Base-by-base conservation (phyloP, 352 stramenopile species). In the Blastocystis sp. region DNA sequence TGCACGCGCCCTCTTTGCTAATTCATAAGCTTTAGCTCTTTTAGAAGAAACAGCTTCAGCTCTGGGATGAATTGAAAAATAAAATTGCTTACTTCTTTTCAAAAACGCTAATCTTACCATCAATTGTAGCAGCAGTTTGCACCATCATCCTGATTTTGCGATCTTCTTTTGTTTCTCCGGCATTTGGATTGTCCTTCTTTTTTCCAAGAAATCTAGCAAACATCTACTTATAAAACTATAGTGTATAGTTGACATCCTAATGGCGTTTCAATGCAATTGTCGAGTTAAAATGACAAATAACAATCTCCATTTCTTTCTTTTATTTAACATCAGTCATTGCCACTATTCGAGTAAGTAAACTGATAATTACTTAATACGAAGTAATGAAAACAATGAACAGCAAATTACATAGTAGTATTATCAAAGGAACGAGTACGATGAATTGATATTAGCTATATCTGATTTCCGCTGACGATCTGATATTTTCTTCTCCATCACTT, bases 131-230 rank as follows among this genome's bases (percentile, higher is more conserved):
- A 3, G 64, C 64, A n/a, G 42, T 27, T n/a, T 76, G 35, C 17
- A 76, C 33, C n/a, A 76, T 37, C 15, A 27, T 48, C 9, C 64
- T 1, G 17, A 51, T 2, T 48, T 76, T 76, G 30, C 42, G 30
- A 22, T 76, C 64, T 15, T 76, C 64, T 27, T 7, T 3, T 22
- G 27, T 44, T 44, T 27, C 17, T 3, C 17, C 64, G 3, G 22
- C 9, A 37, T 37, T 11, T 15, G 24, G 17, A 7, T n/a, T 51
- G 15, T 76, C 2, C 33, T 76, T 76, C 64, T 56, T 76, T 24
- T 44, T 76, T 19, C n/a, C 64, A 44, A 76, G 42, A n/a, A 76
- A 76, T 53, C 64, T 48, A n/a, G 19, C 27, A 33, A 62, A 62
- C 56, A 62, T 62, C 15, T 17, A 7, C 9, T 48, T 9, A 48